Evolutionary conservation across 1,284 basidiomycete genomes (phyloP).

Genomic region (Chondrostereum purpureum): DNA sequence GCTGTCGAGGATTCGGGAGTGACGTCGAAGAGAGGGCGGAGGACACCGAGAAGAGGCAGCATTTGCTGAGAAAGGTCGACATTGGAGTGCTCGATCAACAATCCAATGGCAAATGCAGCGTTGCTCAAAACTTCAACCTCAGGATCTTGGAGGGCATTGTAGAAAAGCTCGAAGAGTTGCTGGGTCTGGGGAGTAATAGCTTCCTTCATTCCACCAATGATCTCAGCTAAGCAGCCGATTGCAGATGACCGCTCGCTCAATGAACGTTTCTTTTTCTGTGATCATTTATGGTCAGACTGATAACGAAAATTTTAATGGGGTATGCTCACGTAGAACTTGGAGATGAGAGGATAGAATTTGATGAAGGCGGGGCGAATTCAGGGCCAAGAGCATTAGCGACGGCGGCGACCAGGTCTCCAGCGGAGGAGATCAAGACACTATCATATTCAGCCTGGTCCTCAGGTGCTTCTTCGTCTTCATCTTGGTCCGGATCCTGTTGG

Average conservation of each 20-base stretch:
- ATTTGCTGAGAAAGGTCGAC: constrained; percentile 84
- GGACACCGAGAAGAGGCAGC: constrained; percentile 69
- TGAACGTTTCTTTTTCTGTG: constrained; percentile 77
- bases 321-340: constrained; percentile 91
- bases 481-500: constrained; percentile 95
- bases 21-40: constrained; percentile 80
- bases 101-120: constrained; percentile 90
- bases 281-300: too few species aligned
- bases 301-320: too few species aligned
- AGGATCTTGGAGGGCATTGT: constrained; percentile 75
- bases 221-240: constrained; percentile 92
- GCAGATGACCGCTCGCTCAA: constrained; percentile 90
- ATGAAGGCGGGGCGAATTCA: constrained; percentile 83
- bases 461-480: constrained; percentile 74
- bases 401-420: constrained; percentile 90
- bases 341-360: constrained; percentile 85
- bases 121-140: constrained; percentile 95
- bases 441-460: constrained; percentile 95
- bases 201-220: constrained; percentile 88
- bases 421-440: constrained; percentile 90
- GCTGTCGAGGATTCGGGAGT: constrained; percentile 54
- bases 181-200: constrained; percentile 86
- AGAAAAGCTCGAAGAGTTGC: constrained; percentile 79
- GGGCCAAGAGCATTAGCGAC: constrained; percentile 81
- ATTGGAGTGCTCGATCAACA: constrained; percentile 85